Evolutionary conservation across 2,329 filamentous ascomycete genomes (phyloP).

Genomic region (Arachnomyces sp.): DNA sequence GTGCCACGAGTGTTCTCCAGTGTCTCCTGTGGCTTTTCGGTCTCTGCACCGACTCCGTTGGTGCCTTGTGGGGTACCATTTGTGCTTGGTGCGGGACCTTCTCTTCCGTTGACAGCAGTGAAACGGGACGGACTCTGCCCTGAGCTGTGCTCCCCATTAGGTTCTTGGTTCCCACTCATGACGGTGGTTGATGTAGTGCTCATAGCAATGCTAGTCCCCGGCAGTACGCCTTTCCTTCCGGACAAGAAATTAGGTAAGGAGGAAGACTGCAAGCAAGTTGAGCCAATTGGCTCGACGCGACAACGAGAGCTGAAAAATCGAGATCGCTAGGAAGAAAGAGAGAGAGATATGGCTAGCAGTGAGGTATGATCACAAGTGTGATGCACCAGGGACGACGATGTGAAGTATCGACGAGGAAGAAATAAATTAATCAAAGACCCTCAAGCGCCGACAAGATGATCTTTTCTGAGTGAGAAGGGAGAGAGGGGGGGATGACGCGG

Average conservation of each 20-base stretch:
- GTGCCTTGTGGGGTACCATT: conserved; percentile 13
- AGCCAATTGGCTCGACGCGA: neutral
- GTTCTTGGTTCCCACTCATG: conserved; percentile 23
- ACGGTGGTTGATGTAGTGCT: conserved; percentile 19
- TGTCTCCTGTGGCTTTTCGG: conserved; percentile 16
- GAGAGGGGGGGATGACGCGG: too few species aligned
- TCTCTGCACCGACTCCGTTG: conserved; percentile 1
- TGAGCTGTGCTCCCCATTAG: conserved; percentile 20
- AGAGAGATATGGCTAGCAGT: neutral
- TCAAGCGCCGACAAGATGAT: too few species aligned
- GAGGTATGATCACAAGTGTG: neutral
- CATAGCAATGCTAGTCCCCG: neutral
- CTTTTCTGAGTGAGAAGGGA: too few species aligned
- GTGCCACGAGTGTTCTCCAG: conserved; percentile 13
- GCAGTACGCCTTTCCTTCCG: neutral
- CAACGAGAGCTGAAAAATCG: neutral
- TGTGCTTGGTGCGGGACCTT: conserved; percentile 13
- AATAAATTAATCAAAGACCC: too few species aligned
- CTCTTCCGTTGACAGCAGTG: conserved; percentile 40
- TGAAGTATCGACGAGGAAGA: too few species aligned
- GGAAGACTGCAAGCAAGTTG: neutral
- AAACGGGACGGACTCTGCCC: conserved; percentile 39
- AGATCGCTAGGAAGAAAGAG: neutral
- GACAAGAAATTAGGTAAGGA: too few species aligned
- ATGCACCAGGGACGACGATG: too few species aligned